Evolutionary conservation across 2,329 filamentous ascomycete species (phyloP).

Genomic region (Penicillium sp.): DNA sequence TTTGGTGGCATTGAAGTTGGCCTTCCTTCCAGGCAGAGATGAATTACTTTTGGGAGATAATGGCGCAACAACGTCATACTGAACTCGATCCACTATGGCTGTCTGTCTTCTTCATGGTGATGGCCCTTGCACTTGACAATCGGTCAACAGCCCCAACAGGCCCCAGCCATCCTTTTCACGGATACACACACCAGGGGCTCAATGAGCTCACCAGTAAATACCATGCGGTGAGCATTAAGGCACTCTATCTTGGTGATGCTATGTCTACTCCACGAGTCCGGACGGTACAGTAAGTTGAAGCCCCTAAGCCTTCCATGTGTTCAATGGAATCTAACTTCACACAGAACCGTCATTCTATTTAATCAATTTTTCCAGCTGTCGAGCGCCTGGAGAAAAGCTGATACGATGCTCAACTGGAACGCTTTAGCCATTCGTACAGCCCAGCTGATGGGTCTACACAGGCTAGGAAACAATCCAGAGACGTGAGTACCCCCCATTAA

Average conservation of each 20-base stretch:
- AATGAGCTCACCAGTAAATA: background rate
- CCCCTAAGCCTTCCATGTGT: background rate
- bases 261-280: background rate
- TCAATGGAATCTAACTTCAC: background rate
- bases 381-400: background rate
- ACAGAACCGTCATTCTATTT: background rate
- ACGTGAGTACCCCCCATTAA: background rate
- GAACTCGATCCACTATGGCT: background rate
- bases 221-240: background rate
- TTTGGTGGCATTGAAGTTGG: background rate
- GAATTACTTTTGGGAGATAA: background rate
- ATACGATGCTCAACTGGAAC: conserved; percentile 1
- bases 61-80: background rate
- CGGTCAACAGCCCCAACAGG: background rate
- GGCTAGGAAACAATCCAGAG: conserved; percentile 1
- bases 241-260: background rate
- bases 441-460: background rate
- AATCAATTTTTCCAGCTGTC: background rate
- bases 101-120: background rate
- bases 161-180: background rate
- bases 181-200: background rate
- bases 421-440: conserved; percentile 1
- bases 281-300: background rate
- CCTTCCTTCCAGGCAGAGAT: conserved; percentile 1
- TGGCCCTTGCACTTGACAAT: conserved; percentile 1